Conservation (phyloP, 306 rosid species). For the Inga laurina region DNA sequence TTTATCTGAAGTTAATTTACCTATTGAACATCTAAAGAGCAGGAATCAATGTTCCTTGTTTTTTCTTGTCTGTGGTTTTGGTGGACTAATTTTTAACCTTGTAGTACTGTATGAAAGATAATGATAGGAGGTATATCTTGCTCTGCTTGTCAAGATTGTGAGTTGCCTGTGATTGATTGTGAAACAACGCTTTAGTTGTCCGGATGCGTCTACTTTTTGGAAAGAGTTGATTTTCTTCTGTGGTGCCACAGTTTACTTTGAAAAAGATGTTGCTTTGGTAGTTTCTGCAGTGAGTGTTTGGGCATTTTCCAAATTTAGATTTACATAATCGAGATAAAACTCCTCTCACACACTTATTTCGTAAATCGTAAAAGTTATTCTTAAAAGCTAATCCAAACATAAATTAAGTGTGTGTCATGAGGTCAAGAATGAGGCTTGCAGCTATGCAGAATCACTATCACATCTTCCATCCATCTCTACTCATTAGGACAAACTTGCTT, state of each 20-base stretch:
- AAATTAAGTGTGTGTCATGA: background rate
- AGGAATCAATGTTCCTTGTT: background rate
- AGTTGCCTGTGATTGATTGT: background rate
- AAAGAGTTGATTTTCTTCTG: background rate
- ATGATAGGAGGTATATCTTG: background rate
- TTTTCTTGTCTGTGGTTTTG: too few relatives aligned
- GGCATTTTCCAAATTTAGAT: too few relatives aligned
- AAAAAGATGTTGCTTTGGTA: too few relatives aligned
- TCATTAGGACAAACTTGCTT: background rate
- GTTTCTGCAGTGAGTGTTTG: too few relatives aligned
- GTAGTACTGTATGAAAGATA: background rate
- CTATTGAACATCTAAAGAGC: background rate
- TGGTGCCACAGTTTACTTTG: background rate
- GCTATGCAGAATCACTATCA: constrained; percentile 3
- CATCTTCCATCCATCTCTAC: background rate
- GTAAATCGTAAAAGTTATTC: too few relatives aligned
- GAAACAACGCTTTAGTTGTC: constrained; percentile 3
- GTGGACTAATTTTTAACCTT: background rate
- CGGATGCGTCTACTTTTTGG: constrained; percentile 4
- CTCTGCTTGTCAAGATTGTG: background rate
- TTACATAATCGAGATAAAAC: too few relatives aligned
- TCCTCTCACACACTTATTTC: too few relatives aligned
- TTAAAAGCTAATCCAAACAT: too few relatives aligned
- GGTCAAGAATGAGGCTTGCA: constrained; percentile 18
- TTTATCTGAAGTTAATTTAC: background rate